These are phyloP conservation scores for Tylopilus rubrobrunneus DNA, from an alignment of 768 basidiomycete genomes.

Conservation along the genomic window DNA sequence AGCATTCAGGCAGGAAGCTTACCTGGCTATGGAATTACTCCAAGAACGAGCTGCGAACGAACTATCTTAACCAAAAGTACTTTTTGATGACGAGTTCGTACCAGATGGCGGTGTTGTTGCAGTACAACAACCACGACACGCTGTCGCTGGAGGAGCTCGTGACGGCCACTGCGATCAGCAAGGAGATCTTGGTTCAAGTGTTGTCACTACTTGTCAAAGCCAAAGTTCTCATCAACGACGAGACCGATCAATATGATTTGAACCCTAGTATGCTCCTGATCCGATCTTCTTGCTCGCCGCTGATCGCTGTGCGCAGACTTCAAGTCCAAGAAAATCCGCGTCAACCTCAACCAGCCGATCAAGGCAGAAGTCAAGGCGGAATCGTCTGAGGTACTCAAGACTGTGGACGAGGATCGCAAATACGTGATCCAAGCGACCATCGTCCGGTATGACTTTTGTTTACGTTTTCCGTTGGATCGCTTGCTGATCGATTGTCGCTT, in stretches of 20 bases:
- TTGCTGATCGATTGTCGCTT: background rate
- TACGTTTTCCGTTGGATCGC: background rate
- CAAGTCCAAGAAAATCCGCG: slow-evolving; percentile 91
- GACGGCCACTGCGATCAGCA: slow-evolving; percentile 74
- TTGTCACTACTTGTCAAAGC: slow-evolving; percentile 73
- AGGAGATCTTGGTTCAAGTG: slow-evolving; percentile 72
- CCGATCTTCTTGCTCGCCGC: background rate
- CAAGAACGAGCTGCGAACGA: slow-evolving; percentile 93
- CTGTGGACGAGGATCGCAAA: slow-evolving; percentile 96
- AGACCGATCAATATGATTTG: slow-evolving; percentile 85
- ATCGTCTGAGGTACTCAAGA: slow-evolving; percentile 83
- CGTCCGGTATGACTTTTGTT: slow-evolving; percentile 49
- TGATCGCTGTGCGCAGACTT: slow-evolving; percentile 48
- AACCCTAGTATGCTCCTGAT: slow-evolving; percentile 58
- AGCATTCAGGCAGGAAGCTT: slow-evolving; percentile 91
- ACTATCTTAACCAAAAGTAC: slow-evolving; percentile 92
- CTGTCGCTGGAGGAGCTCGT: slow-evolving; percentile 77
- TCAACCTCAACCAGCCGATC: slow-evolving; percentile 88
- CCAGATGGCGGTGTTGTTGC: slow-evolving; percentile 91
- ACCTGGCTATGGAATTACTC: slow-evolving; percentile 99
- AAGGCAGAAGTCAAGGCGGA: slow-evolving; percentile 95
- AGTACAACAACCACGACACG: slow-evolving; percentile 90
- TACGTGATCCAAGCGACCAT: slow-evolving; percentile 94
- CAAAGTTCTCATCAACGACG: slow-evolving; percentile 85
- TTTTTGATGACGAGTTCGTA: slow-evolving; percentile 93